Evolutionary conservation across 2,329 filamentous ascomycete species (phyloP).

Genomic region (Sarocladiaceae sp.): DNA sequence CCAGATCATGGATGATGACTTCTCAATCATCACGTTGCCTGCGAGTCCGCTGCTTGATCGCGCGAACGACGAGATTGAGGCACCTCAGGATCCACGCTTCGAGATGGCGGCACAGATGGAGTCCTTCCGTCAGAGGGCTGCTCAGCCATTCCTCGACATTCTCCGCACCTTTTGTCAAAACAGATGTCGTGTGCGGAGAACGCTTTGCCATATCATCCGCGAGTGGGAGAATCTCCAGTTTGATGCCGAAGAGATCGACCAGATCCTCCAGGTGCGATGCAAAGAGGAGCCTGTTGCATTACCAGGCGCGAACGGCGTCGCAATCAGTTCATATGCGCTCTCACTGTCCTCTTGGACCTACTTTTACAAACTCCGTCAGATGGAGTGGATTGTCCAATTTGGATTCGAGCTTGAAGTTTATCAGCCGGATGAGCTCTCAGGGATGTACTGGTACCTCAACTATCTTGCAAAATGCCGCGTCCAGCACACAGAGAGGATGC

Average conservation of each 20-base stretch:
- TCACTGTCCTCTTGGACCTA: conserved; percentile 86
- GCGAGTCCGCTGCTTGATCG: conserved; percentile 67
- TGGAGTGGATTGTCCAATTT: conserved; percentile 83
- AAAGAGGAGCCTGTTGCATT: conserved; percentile 56
- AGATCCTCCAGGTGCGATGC: conserved; percentile 57
- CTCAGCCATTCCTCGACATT: conserved; percentile 75
- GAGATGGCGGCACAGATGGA: conserved; percentile 73
- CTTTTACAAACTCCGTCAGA: conserved; percentile 81
- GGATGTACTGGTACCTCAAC: conserved; percentile 89
- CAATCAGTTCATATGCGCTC: conserved; percentile 57
- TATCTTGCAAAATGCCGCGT: conserved; percentile 65
- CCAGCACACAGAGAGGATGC: conserved; percentile 69
- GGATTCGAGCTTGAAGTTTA: conserved; percentile 95
- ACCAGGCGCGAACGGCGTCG: conserved; percentile 30
- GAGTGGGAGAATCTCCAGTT: conserved; percentile 82
- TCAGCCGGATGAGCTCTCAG: conserved; percentile 74
- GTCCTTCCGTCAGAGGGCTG: conserved; percentile 54
- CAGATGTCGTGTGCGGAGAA: conserved; percentile 80
- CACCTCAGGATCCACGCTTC: conserved; percentile 68
- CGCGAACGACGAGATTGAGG: conserved; percentile 71
- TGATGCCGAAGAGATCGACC: conserved; percentile 75
- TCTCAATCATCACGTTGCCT: conserved; percentile 73
- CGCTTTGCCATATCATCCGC: conserved; percentile 76
- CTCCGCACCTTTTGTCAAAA: conserved; percentile 87
- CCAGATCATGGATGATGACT: conserved; percentile 74